phyloP scores from a whole-genome alignment of 108 stramenopile species.

The Pseudonitzschia delicatissima region DNA sequence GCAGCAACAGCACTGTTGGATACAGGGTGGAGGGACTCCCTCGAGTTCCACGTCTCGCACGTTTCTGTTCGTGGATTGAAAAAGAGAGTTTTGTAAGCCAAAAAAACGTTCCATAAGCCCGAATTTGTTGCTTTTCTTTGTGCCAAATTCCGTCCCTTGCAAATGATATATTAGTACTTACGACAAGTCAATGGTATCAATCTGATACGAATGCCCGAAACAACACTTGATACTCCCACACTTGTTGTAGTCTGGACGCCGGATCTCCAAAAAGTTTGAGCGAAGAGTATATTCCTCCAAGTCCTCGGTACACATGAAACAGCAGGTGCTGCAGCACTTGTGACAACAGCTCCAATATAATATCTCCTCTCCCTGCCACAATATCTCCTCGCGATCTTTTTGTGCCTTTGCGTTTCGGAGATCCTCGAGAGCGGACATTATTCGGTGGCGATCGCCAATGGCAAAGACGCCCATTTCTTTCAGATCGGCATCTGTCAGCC shows the following conservation, averaged over 20 bases:
- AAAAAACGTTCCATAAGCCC: no score
- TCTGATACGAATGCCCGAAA: constrained; percentile 19
- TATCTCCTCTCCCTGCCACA: constrained; percentile 40
- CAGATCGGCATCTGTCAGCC: constrained; percentile 31
- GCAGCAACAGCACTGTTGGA: constrained; percentile 31
- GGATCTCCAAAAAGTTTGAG: constrained; percentile 25
- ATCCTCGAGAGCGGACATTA: constrained; percentile 17
- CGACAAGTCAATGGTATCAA: constrained; percentile 42
- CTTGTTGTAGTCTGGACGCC: constrained; percentile 13
- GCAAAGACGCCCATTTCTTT: constrained; percentile 30
- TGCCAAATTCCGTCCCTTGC: no score
- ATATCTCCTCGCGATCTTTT: constrained; percentile 2
- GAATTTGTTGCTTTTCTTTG: no score
- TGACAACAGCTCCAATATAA: constrained; percentile 18
- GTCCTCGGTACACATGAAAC: constrained; percentile 30
- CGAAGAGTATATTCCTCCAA: constrained; percentile 26
- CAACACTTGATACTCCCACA: constrained; percentile 38
- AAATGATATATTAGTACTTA: no score
- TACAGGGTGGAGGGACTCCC: constrained; percentile 33
- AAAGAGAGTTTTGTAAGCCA: no score
- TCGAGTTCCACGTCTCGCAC: constrained; percentile 34
- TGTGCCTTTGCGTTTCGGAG: constrained; percentile 12
- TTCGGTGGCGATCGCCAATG: constrained; percentile 36
- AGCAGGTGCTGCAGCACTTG: constrained; percentile 14
- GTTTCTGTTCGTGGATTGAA: no score